Base-by-base conservation (phyloP, 108 stramenopile species). In the Nitzschia sp. region DNA sequence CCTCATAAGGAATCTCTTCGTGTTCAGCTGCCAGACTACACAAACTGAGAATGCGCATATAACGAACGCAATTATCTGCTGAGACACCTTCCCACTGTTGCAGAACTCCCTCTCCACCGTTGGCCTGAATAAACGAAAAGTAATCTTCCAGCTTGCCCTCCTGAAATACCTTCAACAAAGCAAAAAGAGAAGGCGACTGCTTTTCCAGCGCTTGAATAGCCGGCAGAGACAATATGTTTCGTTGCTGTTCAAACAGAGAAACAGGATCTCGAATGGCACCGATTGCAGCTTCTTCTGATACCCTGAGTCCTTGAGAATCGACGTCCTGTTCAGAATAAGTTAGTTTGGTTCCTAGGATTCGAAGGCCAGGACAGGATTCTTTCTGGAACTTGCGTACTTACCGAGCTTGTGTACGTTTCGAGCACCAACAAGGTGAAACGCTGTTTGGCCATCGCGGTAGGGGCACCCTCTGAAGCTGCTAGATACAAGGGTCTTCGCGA, bases 91-190 rank as follows among this genome's bases (percentile, higher is more conserved):
- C 48, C 56, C 77, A 88, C 45, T 69, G 69, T 26, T 71, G 26
- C 34, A 89, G 77, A 36, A 89, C 78, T 21, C 58, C 63, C 63
- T 86, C 85, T 16, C 86, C 87, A 55, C 85, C 90, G 58, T 90
- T 78, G 59, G 66, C 61, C 56, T 88, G 54, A 58, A 86, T 54
- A 72, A 85, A 82, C 47, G 82, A 59, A 34, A 79, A 36, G 47
- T 89, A 93, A 48, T 93, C 92, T 58, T 89, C 84, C 44, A 93
- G 73, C 54, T 88, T 89, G 1, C 89, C 89, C 72, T 91, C 87
- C 66, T 87, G 85, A 63, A 93, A 85, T 50, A 93, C 77, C 60
- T 85, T 72, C 75, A 93, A 80, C 53, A 93, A 75, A 38, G 62
- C 85, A 58, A 80, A 74, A 21, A 93, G 68, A 38, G 75, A 26